phyloP scores from a whole-genome alignment of 2,329 filamentous ascomycete genomes.

The Monosporascus sp. region DNA sequence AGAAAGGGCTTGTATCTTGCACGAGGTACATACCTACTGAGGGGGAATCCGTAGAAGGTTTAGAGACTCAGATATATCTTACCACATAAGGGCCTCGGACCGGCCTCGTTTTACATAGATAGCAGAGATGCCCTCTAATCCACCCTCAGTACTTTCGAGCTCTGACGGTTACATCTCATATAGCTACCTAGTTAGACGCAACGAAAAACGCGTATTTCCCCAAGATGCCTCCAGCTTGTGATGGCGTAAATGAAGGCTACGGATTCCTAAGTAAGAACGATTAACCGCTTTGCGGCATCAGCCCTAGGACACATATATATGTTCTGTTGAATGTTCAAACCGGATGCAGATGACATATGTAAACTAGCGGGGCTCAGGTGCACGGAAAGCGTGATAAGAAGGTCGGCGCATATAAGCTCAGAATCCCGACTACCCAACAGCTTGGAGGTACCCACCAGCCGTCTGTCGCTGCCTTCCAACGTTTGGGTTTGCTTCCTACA shows the following conservation, averaged over 20 bases:
- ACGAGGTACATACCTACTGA: constrained; percentile 15
- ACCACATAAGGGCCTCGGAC: neutral
- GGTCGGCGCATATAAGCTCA: no score
- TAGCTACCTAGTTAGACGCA: neutral
- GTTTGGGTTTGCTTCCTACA: no score
- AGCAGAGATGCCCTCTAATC: neutral
- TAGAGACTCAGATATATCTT: constrained; percentile 3
- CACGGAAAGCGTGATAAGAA: no score
- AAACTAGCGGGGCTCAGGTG: no score
- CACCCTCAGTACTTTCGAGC: neutral
- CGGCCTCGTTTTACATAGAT: neutral
- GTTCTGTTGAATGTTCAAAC: no score
- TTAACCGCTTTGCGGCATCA: no score
- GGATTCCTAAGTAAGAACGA: no score
- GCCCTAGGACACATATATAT: no score
- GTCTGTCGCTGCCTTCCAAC: no score
- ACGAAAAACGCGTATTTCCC: neutral
- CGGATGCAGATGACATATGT: no score
- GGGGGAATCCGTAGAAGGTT: constrained; percentile 6
- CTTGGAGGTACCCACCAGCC: no score
- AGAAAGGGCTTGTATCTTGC: constrained; percentile 13
- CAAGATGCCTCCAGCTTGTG: neutral
- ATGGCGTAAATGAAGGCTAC: neutral
- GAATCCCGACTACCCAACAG: no score
- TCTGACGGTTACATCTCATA: neutral